These are phyloP conservation scores for Fusarium tupiense DNA, from an alignment of 2,329 filamentous ascomycete genomes.

Conservation along the genomic window DNA sequence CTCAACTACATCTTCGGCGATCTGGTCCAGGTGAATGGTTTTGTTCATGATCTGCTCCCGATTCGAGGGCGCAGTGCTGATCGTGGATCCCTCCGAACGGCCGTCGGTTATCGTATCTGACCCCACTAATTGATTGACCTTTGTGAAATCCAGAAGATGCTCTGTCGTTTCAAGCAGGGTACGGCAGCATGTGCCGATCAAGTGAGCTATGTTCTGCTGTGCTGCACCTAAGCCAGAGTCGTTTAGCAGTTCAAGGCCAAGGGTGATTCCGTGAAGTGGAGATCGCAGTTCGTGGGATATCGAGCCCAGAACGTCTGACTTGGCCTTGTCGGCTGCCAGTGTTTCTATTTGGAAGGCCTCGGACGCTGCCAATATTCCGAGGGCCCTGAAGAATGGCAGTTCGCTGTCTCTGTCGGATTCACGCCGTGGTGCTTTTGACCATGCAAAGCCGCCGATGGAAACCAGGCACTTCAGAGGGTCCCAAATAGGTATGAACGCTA, in stretches of 20 bases:
- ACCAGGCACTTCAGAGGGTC: neutral
- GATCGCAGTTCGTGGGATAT: conserved; percentile 3
- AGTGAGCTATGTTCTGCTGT: neutral
- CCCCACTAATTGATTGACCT: neutral
- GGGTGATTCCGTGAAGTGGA: neutral
- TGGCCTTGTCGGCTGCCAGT: neutral
- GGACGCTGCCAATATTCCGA: neutral
- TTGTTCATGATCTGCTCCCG: neutral
- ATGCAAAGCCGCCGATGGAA: neutral
- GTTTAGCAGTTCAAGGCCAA: neutral
- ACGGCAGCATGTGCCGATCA: neutral
- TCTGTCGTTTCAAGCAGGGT: neutral
- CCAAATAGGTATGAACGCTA: conserved; percentile 3
- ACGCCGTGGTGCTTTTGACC: neutral
- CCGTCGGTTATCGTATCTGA: accelerated
- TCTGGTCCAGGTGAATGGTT: neutral
- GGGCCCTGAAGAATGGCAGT: neutral
- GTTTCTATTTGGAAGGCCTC: neutral
- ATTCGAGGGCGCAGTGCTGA: too few species aligned
- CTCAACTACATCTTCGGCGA: neutral
- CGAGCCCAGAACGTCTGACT: neutral
- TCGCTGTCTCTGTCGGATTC: neutral
- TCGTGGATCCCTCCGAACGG: accelerated
- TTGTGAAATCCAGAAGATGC: neutral
- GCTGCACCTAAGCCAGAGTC: neutral